phyloP scores from a whole-genome alignment of 306 rosid species.

The Cucurbita maxima region DNA sequence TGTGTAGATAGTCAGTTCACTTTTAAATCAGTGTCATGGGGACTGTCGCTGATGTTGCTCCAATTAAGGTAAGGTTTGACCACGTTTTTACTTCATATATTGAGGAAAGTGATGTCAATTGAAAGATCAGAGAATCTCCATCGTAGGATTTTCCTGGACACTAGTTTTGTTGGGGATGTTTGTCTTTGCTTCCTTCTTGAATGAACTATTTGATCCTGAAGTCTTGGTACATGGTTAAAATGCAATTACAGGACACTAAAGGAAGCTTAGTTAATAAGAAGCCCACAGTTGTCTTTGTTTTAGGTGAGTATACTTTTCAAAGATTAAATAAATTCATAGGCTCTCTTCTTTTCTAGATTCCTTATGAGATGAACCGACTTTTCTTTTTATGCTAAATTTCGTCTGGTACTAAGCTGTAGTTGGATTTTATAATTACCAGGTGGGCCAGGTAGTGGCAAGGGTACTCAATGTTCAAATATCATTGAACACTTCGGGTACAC shows the following conservation, averaged over 20 bases:
- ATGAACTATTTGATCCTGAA: background rate
- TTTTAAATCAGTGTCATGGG: conserved; percentile 47
- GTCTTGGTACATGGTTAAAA: background rate
- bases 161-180: background rate
- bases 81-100: conserved; percentile 2
- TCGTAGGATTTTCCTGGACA: background rate
- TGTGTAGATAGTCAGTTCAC: conserved; percentile 25
- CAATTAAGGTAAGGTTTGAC: conserved; percentile 35
- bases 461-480: conserved; percentile 84
- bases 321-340: background rate
- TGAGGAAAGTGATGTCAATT: background rate
- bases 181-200: background rate
- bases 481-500: conserved; percentile 60
- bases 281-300: conserved; percentile 80
- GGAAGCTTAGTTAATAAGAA: conserved; percentile 46
- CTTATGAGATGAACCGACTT: background rate
- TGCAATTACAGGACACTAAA: conserved; percentile 37
- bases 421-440: conserved; percentile 34
- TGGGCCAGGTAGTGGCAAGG: conserved; percentile 99
- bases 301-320: conserved; percentile 42
- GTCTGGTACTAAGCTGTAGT: conserved; percentile 9
- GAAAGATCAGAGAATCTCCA: background rate
- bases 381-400: background rate
- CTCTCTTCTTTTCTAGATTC: background rate
- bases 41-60: conserved; percentile 43